These are phyloP conservation scores for Citrus medica DNA, from an alignment of 345 rosid genomes.

Conservation along the genomic window DNA sequence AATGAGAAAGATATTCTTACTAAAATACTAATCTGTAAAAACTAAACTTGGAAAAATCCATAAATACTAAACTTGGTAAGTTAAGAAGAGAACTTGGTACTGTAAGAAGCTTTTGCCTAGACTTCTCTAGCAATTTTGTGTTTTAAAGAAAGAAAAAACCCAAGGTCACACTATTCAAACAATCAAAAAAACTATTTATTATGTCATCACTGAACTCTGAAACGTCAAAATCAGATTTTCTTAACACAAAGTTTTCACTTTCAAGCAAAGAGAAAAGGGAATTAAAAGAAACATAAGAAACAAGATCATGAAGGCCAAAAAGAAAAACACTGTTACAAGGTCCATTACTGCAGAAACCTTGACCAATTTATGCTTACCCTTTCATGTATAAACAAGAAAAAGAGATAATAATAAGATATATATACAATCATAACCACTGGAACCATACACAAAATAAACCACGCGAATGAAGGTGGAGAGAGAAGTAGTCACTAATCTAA, in stretches of 20 bases:
- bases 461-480: neutral
- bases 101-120: constrained; percentile 26
- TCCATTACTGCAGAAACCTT: constrained; percentile 17
- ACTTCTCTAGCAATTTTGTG: constrained; percentile 20
- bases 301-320: constrained; percentile 17
- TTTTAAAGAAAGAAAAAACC: constrained; percentile 17
- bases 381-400: neutral
- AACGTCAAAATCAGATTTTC: constrained; percentile 73
- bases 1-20: neutral
- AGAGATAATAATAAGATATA: neutral
- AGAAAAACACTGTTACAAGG: constrained; percentile 20
- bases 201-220: constrained; percentile 44
- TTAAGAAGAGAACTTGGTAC: neutral
- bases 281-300: constrained; percentile 22
- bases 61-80: constrained; percentile 1
- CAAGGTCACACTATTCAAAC: constrained; percentile 15
- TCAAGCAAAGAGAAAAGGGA: constrained; percentile 16
- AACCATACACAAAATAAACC: neutral
- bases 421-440: constrained; percentile 1
- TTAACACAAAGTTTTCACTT: constrained; percentile 37
- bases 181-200: constrained; percentile 33
- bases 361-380: neutral
- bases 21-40: neutral
- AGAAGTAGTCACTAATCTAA: constrained; percentile 9
- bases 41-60: neutral